Evolutionary conservation across 768 basidiomycete species (phyloP).

Genomic region (Calocybe indica): DNA sequence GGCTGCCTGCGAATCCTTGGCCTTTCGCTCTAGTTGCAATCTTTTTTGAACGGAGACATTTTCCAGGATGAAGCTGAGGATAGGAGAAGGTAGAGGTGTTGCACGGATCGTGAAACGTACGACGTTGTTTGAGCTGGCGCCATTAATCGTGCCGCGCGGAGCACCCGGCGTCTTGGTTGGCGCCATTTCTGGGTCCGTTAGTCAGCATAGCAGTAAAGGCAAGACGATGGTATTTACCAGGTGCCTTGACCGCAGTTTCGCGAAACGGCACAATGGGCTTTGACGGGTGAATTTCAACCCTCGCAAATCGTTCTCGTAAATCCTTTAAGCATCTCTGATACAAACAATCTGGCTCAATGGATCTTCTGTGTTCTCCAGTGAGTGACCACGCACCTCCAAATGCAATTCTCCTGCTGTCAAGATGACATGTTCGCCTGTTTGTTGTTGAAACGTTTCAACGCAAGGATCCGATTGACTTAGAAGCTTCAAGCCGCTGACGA

Average conservation of each 20-base stretch:
- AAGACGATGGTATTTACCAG: constrained; percentile 39
- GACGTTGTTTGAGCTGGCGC: constrained; percentile 60
- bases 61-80: constrained; percentile 73
- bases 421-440: constrained; percentile 96
- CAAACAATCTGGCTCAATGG: not conserved
- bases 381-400: constrained; percentile 60
- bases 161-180: constrained; percentile 70
- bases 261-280: constrained; percentile 97
- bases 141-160: constrained; percentile 72
- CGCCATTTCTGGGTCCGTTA: constrained; percentile 64
- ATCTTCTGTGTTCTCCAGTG: not conserved
- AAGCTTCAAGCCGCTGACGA: constrained; percentile 81
- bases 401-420: constrained; percentile 94
- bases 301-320: constrained; percentile 91
- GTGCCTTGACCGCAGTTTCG: constrained; percentile 82
- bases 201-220: not conserved
- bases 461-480: constrained; percentile 95
- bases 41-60: constrained; percentile 62
- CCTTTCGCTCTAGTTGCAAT: constrained; percentile 44
- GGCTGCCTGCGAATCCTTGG: constrained; percentile 18
- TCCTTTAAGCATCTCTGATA: constrained; percentile 90
- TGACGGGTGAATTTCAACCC: constrained; percentile 88
- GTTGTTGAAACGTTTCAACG: constrained; percentile 94
- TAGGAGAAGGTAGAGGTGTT: constrained; percentile 61
- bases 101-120: constrained; percentile 85